Evolutionary conservation across 257 asterid genomes (phyloP).

Genomic region (Solanum paucissectum): DNA sequence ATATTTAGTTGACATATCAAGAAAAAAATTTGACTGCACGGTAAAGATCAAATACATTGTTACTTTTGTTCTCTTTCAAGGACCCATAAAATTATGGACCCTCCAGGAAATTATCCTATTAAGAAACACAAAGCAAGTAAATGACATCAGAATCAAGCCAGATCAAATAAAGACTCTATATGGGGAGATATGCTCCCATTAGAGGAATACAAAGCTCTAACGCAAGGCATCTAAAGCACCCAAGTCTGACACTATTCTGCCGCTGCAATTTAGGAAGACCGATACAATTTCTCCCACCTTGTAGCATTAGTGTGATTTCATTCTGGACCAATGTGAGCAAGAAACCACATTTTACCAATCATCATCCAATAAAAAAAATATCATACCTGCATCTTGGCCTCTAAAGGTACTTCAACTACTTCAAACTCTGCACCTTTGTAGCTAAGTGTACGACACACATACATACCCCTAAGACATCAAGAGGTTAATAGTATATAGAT

Average conservation of each 20-base stretch:
- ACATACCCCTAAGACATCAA: conserved; percentile 79
- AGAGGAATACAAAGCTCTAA: neutral
- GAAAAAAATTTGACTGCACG: neutral
- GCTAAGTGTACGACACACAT: conserved; percentile 97
- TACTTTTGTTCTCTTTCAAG: neutral
- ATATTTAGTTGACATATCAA: neutral
- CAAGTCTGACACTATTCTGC: neutral
- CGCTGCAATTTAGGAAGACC: neutral
- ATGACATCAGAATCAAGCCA: neutral
- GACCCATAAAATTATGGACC: neutral
- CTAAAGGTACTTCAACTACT: conserved; percentile 88
- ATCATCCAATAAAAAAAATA: neutral
- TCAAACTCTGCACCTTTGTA: conserved; percentile 94
- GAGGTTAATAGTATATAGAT: neutral
- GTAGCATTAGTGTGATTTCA: neutral
- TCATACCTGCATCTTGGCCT: conserved; percentile 68
- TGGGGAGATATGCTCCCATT: neutral
- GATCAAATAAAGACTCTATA: neutral
- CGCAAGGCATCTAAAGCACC: neutral
- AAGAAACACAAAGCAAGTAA: neutral
- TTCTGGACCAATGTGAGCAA: neutral
- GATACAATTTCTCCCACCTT: neutral
- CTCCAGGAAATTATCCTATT: neutral
- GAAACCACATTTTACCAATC: conserved; percentile 1
- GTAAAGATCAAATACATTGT: neutral